A percentile compares a stretch with the other conserved stretches of the same genome.
These are phyloP conservation scores for Poa annua DNA, from an alignment of 176 grass and related monocot species.

Conservation along the genomic window DNA sequence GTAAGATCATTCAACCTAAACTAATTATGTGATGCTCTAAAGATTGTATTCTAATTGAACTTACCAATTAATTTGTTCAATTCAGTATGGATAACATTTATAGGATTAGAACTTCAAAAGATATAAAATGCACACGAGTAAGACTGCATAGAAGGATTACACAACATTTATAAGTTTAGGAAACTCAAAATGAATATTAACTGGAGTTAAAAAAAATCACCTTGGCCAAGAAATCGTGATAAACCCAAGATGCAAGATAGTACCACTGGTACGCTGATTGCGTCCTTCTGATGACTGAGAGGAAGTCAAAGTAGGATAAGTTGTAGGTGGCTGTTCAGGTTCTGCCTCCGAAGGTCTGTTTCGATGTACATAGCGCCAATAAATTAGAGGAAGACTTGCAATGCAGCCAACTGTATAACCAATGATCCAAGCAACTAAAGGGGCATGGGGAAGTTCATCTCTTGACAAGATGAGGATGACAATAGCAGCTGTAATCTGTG, in stretches of 20 bases:
- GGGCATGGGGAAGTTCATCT: conserved; percentile 73
- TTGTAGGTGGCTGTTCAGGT: conserved; percentile 46
- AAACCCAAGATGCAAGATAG: conserved; percentile 46
- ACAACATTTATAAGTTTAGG: conserved; percentile 15
- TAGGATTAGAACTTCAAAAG: background rate
- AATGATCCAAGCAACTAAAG: conserved; percentile 87
- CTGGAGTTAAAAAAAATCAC: conserved; percentile 36
- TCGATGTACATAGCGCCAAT: conserved; percentile 88
- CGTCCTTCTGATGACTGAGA: conserved; percentile 53
- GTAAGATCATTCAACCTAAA: conserved; percentile 7
- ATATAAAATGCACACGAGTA: conserved; percentile 28
- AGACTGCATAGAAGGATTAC: background rate
- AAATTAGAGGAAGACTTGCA: conserved; percentile 87
- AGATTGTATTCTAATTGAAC: background rate
- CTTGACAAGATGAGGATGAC: conserved; percentile 70
- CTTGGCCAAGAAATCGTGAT: conserved; percentile 52
- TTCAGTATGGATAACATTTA: background rate
- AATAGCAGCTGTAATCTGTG: conserved; percentile 82
- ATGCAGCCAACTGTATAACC: conserved; percentile 84
- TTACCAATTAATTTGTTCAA: background rate
- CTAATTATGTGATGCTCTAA: conserved; percentile 1
- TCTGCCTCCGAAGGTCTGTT: conserved; percentile 72
- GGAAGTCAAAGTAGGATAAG: conserved; percentile 61
- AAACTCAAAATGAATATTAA: conserved; percentile 26
- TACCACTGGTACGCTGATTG: conserved; percentile 39